Evolutionary conservation across 2,329 filamentous ascomycete genomes (phyloP), one percentile per base, ranked within the genome.

Genomic region (Cryphonectria japonica): DNA sequence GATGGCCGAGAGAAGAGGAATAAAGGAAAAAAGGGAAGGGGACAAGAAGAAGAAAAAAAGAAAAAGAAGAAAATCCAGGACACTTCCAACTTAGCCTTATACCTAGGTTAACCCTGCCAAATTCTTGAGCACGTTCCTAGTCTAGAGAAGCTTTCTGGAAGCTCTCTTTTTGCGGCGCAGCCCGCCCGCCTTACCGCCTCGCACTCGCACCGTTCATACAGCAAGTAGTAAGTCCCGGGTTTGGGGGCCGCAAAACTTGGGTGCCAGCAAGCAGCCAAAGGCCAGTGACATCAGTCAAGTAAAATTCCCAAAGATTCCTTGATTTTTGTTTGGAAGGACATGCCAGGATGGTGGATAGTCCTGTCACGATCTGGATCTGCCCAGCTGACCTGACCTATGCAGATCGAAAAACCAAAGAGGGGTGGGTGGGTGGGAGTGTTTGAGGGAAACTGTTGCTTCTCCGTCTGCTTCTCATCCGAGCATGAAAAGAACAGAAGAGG

Each of bases 81-180:
- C 34, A 34, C 34, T 34, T 26, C 26, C 59, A 34, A 26, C 65
- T 60, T 13, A 16, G n/a, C 46, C 22, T 50, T 46, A 5, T 19
- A n/a, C 67, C 34, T 66, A 67, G 70, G 62, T 69, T 67, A 32
- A 54, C 70, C 70, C 68, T 71, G 70, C 70, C 54, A 63, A 59
- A 57, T 11, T n/a, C 9, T 32, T 26, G 37, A 37, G 32, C 32
- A 34, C n/a, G 13, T n/a, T 8, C n/a, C 9, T 16, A n/a, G 54
- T 69, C 66, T 60, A 66, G 67, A 67, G 70, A 67, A 54, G 41
- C 52, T 22, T 71, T 71, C 70, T 71, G 43, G 69, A 71, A 71
- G 60, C 59, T 63, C 64, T 61, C 69, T 60, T 39, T 3, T 32
- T 16, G 32, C 57, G 26, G 57, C 29, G 29, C 57, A 65, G 62